A percentile compares a stretch with the other conserved stretches of the same genome.
Conservation (phyloP, 305 asterid species). For the Caryopteris hybrid region DNA sequence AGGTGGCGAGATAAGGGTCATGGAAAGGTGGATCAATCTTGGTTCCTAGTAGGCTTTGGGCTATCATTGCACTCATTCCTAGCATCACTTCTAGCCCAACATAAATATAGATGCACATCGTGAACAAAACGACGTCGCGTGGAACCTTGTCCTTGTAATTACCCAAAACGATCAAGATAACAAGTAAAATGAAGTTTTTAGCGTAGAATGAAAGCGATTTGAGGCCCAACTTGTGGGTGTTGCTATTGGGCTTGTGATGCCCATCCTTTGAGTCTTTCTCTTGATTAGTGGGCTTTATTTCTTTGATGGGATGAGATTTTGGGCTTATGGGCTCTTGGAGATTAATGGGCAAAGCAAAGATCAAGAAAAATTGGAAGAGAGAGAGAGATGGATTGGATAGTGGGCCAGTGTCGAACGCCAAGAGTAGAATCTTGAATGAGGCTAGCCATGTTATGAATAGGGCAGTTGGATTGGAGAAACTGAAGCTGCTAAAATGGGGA, state of each 20-base stretch:
- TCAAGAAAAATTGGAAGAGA: conserved; percentile 23
- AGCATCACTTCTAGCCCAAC: conserved; percentile 27
- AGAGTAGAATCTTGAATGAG: conserved; percentile 42
- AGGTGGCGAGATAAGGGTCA: conserved; percentile 32
- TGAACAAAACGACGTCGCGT: conserved; percentile 5
- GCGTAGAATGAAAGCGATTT: background rate
- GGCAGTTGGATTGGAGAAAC: conserved; percentile 25
- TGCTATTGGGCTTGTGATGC: background rate
- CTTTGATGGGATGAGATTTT: background rate
- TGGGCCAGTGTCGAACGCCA: conserved; percentile 44
- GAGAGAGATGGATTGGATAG: conserved; percentile 41
- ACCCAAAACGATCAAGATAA: conserved; percentile 13
- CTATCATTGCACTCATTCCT: conserved; percentile 16
- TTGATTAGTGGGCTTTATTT: background rate
- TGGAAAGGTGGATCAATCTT: conserved; percentile 36
- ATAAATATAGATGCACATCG: conserved; percentile 23
- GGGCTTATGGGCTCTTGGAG: conserved; percentile 7
- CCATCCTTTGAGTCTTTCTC: background rate
- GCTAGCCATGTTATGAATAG: conserved; percentile 48
- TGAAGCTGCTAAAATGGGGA: conserved; percentile 27
- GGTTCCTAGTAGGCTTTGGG: conserved; percentile 7
- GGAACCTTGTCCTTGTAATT: conserved; percentile 15
- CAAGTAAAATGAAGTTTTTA: background rate
- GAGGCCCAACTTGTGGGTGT: background rate
- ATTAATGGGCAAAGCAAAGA: conserved; percentile 33